These are phyloP conservation scores for Mycena albidolilacea DNA, from an alignment of 768 basidiomycete genomes.

Conservation along the genomic window DNA sequence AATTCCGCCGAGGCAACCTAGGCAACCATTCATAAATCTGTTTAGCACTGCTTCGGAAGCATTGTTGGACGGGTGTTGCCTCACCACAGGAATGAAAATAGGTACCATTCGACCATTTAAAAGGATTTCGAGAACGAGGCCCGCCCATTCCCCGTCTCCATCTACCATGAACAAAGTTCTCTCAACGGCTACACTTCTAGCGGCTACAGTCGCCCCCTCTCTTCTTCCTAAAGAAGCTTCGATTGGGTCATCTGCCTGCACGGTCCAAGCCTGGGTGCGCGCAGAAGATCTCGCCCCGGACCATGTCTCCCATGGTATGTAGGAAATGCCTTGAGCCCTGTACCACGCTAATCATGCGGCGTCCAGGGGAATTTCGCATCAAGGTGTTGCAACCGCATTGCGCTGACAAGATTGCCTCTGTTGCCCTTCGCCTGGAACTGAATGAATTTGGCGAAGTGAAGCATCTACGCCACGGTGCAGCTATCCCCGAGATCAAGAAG, in stretches of 20 bases:
- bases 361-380: slow-evolving; percentile 32
- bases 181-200: not conserved
- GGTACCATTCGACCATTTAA: too few relatives aligned
- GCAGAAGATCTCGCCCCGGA: slow-evolving; percentile 12
- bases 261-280: slow-evolving; percentile 14
- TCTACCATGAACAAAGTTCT: not conserved
- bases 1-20: too few relatives aligned
- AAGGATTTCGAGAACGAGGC: too few relatives aligned
- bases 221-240: not conserved
- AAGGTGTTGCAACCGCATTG: slow-evolving; percentile 21
- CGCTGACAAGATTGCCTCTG: slow-evolving; percentile 14
- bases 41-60: too few relatives aligned
- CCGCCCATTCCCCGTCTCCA: not conserved
- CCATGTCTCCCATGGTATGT: slow-evolving; percentile 16
- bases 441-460: slow-evolving; percentile 31
- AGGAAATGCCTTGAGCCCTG: not conserved
- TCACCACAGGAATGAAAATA: too few relatives aligned
- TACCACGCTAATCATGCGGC: not conserved
- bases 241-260: not conserved
- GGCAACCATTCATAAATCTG: too few relatives aligned
- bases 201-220: not conserved
- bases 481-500: slow-evolving; percentile 20
- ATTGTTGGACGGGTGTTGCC: too few relatives aligned
- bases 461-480: slow-evolving; percentile 18
- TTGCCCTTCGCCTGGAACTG: slow-evolving; percentile 26